phyloP scores from a whole-genome alignment of 371 early-diverging fungal species.

The Actinomortierella wolfii region DNA sequence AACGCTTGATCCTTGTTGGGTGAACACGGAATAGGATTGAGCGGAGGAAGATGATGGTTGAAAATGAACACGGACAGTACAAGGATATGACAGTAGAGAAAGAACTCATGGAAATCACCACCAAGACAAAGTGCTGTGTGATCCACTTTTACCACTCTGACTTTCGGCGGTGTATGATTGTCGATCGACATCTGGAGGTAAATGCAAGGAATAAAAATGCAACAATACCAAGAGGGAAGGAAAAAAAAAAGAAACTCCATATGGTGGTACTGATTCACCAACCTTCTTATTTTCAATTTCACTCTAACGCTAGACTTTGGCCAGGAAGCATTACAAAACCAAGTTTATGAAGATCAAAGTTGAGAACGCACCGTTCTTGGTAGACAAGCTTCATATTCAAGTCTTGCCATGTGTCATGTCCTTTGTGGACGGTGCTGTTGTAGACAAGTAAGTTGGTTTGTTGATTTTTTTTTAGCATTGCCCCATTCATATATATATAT shows the following conservation, averaged over 20 bases:
- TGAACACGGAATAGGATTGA: slow-evolving; percentile 50
- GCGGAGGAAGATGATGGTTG: slow-evolving; percentile 65
- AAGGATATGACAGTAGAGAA: slow-evolving; percentile 82
- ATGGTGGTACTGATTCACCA: not conserved
- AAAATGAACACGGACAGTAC: slow-evolving; percentile 81
- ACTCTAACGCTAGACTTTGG: slow-evolving; percentile 54
- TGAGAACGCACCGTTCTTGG: slow-evolving; percentile 89
- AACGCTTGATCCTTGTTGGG: no score
- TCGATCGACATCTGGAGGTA: slow-evolving; percentile 89
- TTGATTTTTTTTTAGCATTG: not conserved
- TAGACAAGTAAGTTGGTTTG: slow-evolving; percentile 61
- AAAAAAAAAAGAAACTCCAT: not conserved
- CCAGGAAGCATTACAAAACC: slow-evolving; percentile 81
- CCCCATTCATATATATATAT: slow-evolving; percentile 6
- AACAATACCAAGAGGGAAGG: not conserved
- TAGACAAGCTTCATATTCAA: slow-evolving; percentile 85
- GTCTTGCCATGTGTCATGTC: slow-evolving; percentile 91
- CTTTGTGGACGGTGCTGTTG: slow-evolving; percentile 75
- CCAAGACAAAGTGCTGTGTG: slow-evolving; percentile 73
- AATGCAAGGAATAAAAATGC: no score
- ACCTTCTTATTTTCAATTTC: not conserved
- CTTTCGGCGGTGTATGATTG: slow-evolving; percentile 92
- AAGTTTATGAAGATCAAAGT: slow-evolving; percentile 90
- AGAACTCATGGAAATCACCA: slow-evolving; percentile 85
- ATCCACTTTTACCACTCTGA: slow-evolving; percentile 93